Percentiles rank a stretch among this genome's conserved stretches.
phyloP scores from a whole-genome alignment of 1,139 yeast genomes.

The Chernovozyma aurita region DNA sequence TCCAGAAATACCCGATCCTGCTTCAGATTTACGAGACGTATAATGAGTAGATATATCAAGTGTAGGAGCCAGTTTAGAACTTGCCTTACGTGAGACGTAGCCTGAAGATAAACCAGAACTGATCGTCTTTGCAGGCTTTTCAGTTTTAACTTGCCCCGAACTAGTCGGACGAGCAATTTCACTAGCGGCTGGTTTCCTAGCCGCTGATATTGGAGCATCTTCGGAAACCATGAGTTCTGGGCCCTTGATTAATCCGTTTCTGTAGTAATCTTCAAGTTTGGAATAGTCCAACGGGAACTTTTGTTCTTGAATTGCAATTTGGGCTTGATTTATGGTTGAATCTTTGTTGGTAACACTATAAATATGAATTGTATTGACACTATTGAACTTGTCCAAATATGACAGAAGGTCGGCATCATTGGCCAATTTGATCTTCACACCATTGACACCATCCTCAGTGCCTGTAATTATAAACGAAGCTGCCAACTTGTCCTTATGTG shows the following conservation, averaged over 20 bases:
- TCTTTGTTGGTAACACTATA: conserved; percentile 24
- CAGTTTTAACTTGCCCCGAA: background rate
- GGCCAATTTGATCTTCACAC: conserved; percentile 19
- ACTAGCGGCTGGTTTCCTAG: background rate
- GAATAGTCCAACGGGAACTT: conserved; percentile 17
- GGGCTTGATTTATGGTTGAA: conserved; percentile 15
- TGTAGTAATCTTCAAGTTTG: conserved; percentile 17
- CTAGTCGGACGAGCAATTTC: background rate
- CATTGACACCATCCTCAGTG: conserved; percentile 9
- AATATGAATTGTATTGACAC: conserved; percentile 26
- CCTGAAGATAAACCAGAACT: conserved; percentile 8
- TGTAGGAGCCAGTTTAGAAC: conserved; percentile 1
- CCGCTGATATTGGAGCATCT: background rate
- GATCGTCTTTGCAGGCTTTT: background rate
- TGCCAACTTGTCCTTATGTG: conserved; percentile 25
- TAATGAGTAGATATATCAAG: conserved; percentile 3
- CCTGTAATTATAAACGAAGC: conserved; percentile 37
- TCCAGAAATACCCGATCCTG: background rate
- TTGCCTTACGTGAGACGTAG: conserved; percentile 9
- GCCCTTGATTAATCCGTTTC: conserved; percentile 33
- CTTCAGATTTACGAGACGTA: conserved; percentile 3
- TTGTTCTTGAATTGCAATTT: conserved; percentile 28
- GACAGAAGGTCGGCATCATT: conserved; percentile 12
- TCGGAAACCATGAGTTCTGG: conserved; percentile 20
- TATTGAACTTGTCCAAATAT: conserved; percentile 16